phyloP scores from a whole-genome alignment of 805 yeast species.

The Kazachstania psychrophila region DNA sequence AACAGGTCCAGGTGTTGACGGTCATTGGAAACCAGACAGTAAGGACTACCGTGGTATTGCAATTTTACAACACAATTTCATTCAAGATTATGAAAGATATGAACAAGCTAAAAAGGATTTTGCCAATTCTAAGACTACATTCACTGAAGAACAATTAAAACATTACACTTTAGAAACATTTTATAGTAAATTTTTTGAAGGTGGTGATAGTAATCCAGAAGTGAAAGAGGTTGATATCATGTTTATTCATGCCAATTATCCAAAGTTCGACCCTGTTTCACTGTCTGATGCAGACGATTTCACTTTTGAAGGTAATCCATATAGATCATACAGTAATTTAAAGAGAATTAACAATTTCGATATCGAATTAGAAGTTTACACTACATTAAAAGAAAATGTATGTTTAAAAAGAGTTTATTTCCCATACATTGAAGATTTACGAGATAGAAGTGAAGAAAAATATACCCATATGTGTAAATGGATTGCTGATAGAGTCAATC shows the following conservation, averaged over 20 bases:
- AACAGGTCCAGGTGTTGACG: conserved; percentile 31
- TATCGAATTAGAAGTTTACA: conserved; percentile 15
- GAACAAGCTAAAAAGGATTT: conserved; percentile 10
- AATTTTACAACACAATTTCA: conserved; percentile 69
- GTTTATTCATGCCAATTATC: conserved; percentile 34
- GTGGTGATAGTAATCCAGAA: conserved; percentile 2
- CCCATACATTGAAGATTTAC: conserved; percentile 12
- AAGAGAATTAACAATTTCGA: conserved; percentile 17
- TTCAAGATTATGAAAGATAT: conserved; percentile 40
- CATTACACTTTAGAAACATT: conserved; percentile 4
- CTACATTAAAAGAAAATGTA: conserved; percentile 4
- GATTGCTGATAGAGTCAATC: conserved; percentile 15
- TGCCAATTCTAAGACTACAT: conserved; percentile 3
- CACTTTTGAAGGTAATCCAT: conserved; percentile 9
- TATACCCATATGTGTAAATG: conserved; percentile 17
- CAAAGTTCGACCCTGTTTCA: conserved; percentile 33
- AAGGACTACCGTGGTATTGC: conserved; percentile 51
- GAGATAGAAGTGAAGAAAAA: conserved; percentile 10
- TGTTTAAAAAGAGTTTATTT: conserved; percentile 10
- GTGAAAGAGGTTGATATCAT: conserved; percentile 19
- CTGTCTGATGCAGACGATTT: conserved; percentile 15
- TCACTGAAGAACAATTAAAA: conserved; percentile 1
- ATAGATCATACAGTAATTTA: conserved; percentile 13
- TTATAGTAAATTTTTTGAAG: conserved; percentile 7
- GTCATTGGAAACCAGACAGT: conserved; percentile 25